Percentiles rank a stretch among this genome's conserved stretches.
These are phyloP conservation scores for Pulicaria dysenterica DNA, from an alignment of 129 eudicot species.

Conservation along the genomic window DNA sequence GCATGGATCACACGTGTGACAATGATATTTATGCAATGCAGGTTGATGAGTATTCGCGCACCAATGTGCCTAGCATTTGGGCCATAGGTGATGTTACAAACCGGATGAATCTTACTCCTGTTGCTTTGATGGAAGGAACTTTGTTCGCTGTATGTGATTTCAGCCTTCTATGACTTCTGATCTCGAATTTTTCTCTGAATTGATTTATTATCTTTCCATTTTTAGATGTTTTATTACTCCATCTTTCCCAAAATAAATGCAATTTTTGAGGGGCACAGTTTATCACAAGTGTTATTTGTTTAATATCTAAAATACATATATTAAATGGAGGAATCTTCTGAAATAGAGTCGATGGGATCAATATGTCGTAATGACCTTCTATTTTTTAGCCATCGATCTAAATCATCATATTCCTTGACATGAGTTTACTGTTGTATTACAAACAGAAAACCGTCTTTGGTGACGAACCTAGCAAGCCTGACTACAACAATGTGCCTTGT, in stretches of 20 bases:
- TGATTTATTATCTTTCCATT: not conserved
- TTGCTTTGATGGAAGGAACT: constrained; percentile 94
- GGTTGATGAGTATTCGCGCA: constrained; percentile 80
- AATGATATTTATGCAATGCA: constrained; percentile 26
- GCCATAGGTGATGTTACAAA: constrained; percentile 94
- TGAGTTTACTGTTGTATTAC: constrained; percentile 19
- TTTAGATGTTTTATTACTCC: not conserved
- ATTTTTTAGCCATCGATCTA: too few species aligned
- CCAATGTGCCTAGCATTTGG: constrained; percentile 89
- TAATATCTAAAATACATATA: too few species aligned
- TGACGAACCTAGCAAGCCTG: constrained; percentile 69
- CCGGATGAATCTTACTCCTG: constrained; percentile 95
- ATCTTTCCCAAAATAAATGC: constrained; percentile 12
- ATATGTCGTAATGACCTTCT: too few species aligned
- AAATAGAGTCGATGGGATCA: too few species aligned
- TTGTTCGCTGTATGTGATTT: constrained; percentile 71
- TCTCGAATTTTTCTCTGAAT: not conserved
- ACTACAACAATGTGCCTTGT: constrained; percentile 71
- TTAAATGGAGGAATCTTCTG: too few species aligned
- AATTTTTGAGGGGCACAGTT: not conserved
- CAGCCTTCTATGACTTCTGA: constrained; percentile 12
- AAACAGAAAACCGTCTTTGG: constrained; percentile 90
- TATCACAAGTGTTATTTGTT: too few species aligned
- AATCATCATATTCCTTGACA: not conserved
- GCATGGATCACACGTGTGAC: not conserved